phyloP scores from a whole-genome alignment of 2,329 filamentous ascomycete species.

The Hymenoscyphus albidus region DNA sequence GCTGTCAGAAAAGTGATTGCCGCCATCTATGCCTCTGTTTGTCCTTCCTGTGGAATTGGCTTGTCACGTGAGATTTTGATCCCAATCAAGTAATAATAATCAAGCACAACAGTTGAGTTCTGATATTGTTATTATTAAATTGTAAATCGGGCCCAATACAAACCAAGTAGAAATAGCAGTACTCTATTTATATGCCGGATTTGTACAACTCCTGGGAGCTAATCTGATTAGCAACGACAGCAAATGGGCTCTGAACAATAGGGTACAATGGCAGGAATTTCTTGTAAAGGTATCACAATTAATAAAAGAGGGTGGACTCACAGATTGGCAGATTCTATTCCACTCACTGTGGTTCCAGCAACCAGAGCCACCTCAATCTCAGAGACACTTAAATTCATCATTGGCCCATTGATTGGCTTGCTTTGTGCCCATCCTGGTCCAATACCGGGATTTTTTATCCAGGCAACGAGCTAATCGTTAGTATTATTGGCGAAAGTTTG shows the following conservation, averaged over 20 bases:
- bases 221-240: neutral
- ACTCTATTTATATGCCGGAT: neutral
- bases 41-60: no score
- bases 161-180: neutral
- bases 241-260: constrained; percentile 13
- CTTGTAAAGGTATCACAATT: constrained; percentile 9
- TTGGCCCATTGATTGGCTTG: constrained; percentile 30
- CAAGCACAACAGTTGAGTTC: no score
- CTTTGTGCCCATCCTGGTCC: constrained; percentile 42
- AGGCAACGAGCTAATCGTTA: constrained; percentile 42
- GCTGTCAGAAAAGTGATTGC: no score
- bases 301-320: constrained; percentile 3
- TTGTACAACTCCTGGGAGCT: neutral
- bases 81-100: no score
- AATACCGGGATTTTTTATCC: constrained; percentile 42
- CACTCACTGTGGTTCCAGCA: constrained; percentile 32
- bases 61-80: no score
- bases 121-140: no score
- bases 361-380: constrained; percentile 35
- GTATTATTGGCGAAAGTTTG: constrained; percentile 42
- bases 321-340: constrained; percentile 35
- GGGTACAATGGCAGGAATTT: constrained; percentile 15
- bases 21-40: no score
- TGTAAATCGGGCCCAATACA: no score
- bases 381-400: constrained; percentile 37